Evolutionary conservation across 352 stramenopile species (phyloP).

Genomic region (Phytophthora citrophthora): DNA sequence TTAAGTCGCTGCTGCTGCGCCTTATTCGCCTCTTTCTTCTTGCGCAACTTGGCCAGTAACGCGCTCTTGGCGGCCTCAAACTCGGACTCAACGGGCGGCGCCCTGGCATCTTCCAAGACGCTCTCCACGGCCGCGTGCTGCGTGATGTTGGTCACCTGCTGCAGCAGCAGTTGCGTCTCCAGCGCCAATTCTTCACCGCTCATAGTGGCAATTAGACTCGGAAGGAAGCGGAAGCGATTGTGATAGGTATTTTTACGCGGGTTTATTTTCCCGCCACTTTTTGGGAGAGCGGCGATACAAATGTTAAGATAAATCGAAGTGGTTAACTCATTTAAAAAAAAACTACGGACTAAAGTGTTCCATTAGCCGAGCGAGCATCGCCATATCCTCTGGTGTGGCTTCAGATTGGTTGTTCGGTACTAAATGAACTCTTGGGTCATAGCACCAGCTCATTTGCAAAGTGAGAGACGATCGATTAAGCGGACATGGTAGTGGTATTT

Average conservation of each 20-base stretch:
- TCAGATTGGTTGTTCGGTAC: slow-evolving; percentile 3
- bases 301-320: not conserved
- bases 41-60: slow-evolving; percentile 69
- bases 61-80: slow-evolving; percentile 60
- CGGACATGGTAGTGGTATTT: slow-evolving; percentile 11
- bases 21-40: slow-evolving; percentile 64
- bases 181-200: slow-evolving; percentile 68
- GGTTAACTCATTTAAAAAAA: too few relatives aligned
- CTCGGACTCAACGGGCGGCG: slow-evolving; percentile 41
- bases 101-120: slow-evolving; percentile 25
- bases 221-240: slow-evolving; percentile 5
- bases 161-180: slow-evolving; percentile 81
- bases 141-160: slow-evolving; percentile 70
- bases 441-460: slow-evolving; percentile 33
- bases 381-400: not conserved
- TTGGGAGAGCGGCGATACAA: slow-evolving; percentile 28
- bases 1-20: slow-evolving; percentile 60
- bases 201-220: slow-evolving; percentile 21
- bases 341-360: not conserved
- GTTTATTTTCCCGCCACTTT: slow-evolving; percentile 28
- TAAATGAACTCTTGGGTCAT: slow-evolving; percentile 22
- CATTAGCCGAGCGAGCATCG: slow-evolving; percentile 1
- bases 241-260: not conserved
- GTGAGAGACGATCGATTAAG: slow-evolving; percentile 18
- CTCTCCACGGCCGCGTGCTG: slow-evolving; percentile 42